Evolutionary conservation across 768 basidiomycete species (phyloP).

Genomic region (Coprinopsis sp.): DNA sequence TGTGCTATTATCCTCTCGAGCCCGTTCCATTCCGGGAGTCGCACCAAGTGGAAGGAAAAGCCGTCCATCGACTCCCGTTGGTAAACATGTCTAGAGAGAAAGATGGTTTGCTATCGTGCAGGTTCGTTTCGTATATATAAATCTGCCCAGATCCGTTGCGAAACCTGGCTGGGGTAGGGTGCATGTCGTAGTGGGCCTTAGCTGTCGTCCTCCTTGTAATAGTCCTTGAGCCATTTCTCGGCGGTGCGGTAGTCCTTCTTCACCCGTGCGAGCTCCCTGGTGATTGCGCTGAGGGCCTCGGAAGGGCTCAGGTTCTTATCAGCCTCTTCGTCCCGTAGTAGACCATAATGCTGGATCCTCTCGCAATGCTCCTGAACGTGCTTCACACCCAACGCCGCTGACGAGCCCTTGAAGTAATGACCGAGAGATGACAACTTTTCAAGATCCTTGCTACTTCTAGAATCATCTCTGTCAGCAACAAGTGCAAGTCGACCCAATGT

Average conservation of each 20-base stretch:
- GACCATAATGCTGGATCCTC: conserved; percentile 85
- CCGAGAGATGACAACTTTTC: conserved; percentile 66
- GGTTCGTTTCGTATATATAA: no score
- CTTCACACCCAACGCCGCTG: conserved; percentile 83
- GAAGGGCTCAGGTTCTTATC: conserved; percentile 35
- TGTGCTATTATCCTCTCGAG: no score
- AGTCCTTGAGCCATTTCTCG: conserved; percentile 58
- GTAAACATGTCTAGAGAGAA: no score
- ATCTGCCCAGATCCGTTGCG: no score
- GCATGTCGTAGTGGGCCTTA: no score
- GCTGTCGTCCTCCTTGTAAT: conserved; percentile 24
- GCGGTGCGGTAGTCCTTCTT: conserved; percentile 68
- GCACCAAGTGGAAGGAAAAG: neutral
- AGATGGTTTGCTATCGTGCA: no score
- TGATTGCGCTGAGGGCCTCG: conserved; percentile 58
- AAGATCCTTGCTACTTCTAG: conserved; percentile 58
- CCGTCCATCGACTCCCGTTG: no score
- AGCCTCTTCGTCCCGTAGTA: conserved; percentile 54
- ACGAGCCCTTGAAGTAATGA: conserved; percentile 97
- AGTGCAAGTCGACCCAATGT: neutral
- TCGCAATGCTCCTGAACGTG: conserved; percentile 85
- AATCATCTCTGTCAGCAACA: no score
- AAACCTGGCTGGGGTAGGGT: no score
- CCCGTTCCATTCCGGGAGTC: no score
- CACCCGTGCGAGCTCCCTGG: conserved; percentile 49